These are phyloP conservation scores for Psidium friedrichsthalianum DNA, from an alignment of 345 rosid genomes.

Conservation along the genomic window DNA sequence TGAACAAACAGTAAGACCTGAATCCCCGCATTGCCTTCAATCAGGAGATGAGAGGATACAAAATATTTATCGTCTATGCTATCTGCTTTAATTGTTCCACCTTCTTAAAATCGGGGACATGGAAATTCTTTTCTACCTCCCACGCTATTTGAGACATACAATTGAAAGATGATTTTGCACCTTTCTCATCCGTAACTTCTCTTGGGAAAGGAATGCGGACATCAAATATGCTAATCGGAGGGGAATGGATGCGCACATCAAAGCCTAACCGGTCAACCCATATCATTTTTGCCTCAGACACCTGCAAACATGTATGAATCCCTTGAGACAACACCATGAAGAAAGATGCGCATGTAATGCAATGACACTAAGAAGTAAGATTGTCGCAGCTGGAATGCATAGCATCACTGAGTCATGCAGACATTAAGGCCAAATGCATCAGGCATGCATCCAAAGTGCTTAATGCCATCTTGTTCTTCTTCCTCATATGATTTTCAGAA, in stretches of 20 bases:
- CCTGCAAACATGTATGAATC: conserved; percentile 28
- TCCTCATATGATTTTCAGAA: neutral
- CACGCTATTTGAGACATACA: conserved; percentile 91
- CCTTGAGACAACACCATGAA: neutral
- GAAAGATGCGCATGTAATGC: neutral
- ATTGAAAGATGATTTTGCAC: conserved; percentile 84
- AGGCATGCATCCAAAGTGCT: neutral
- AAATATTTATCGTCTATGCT: neutral
- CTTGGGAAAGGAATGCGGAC: conserved; percentile 80
- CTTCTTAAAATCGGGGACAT: conserved; percentile 39
- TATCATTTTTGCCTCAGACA: conserved; percentile 67
- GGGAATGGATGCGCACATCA: conserved; percentile 57
- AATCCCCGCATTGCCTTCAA: neutral
- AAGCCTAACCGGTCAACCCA: conserved; percentile 90
- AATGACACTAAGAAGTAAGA: neutral
- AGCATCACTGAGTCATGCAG: neutral
- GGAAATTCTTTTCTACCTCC: conserved; percentile 82
- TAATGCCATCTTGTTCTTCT: neutral
- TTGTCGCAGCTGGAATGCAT: neutral
- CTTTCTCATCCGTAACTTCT: conserved; percentile 79
- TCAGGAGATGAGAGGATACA: neutral
- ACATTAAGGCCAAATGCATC: neutral
- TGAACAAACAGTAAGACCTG: neutral
- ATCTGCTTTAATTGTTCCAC: conserved; percentile 58
- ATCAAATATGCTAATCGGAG: conserved; percentile 38